These are phyloP conservation scores for Ceratocystis colombiana DNA, from an alignment of 2,329 filamentous ascomycete species.

Conservation along the genomic window DNA sequence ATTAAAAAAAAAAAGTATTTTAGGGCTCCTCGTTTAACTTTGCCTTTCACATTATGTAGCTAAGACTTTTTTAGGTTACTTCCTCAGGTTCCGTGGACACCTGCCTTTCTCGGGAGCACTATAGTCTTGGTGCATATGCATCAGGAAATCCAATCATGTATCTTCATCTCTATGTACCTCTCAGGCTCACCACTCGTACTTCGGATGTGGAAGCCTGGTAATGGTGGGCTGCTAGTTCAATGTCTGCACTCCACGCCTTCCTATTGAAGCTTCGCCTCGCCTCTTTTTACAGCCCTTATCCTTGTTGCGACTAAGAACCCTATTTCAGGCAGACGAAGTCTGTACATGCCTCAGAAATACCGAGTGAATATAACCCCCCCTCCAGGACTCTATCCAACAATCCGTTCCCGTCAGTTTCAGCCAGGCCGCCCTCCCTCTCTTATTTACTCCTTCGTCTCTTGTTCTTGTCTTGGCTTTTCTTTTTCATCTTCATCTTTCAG, in stretches of 20 bases:
- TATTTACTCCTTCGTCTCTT: slow-evolving; percentile 5
- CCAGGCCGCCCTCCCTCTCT: not conserved
- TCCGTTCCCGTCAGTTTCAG: slow-evolving; percentile 7
- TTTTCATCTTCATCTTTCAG: not conserved
- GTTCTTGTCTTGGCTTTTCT: not conserved
- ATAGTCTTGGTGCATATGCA: not conserved
- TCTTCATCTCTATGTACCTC: not conserved
- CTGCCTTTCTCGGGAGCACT: not conserved
- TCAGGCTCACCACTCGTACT: not conserved
- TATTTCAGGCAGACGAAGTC: not conserved
- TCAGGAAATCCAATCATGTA: not conserved
- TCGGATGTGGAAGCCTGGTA: not conserved
- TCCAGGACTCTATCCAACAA: not conserved
- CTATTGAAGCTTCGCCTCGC: not conserved
- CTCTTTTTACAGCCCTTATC: not conserved
- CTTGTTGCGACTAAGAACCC: not conserved
- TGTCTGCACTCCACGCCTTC: not conserved
- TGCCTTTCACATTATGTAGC: not conserved
- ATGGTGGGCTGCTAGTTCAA: no score
- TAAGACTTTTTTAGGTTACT: not conserved
- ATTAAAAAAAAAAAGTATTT: not conserved
- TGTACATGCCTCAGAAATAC: not conserved
- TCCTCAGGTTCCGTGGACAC: not conserved
- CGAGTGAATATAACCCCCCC: not conserved
- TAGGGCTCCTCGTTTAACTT: not conserved